Conservation (phyloP, 768 basidiomycete genomes). For the Rhizopogon vinicolor region DNA sequence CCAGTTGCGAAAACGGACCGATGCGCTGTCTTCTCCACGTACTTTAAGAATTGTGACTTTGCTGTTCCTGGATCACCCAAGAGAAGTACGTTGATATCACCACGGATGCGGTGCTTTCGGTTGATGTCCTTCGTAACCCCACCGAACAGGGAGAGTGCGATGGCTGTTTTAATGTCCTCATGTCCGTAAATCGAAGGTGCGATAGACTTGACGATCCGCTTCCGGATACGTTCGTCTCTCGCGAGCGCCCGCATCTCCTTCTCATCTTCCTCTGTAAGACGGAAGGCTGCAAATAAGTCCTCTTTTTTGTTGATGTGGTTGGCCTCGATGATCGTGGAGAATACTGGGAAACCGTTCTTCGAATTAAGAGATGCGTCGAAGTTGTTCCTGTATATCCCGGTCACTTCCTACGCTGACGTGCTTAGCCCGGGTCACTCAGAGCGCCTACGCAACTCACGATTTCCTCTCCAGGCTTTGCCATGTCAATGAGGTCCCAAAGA, state of each 20-base stretch:
- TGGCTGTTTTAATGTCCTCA: constrained; percentile 97
- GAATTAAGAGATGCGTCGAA: constrained; percentile 97
- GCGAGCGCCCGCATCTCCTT: constrained; percentile 84
- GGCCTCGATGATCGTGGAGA: constrained; percentile 96
- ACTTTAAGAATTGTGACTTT: constrained; percentile 98
- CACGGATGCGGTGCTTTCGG: constrained; percentile 92
- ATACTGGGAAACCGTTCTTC: constrained; percentile 99
- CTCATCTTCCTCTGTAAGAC: constrained; percentile 96
- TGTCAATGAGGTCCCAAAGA: constrained; percentile 97
- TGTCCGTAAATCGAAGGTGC: constrained; percentile 99
- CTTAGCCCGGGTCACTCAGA: constrained; percentile 6
- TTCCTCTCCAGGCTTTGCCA: constrained; percentile 98
- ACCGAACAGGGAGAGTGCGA: constrained; percentile 92
- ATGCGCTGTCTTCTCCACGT: constrained; percentile 97
- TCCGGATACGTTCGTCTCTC: constrained; percentile 90
- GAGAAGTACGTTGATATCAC: constrained; percentile 95
- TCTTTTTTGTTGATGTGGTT: constrained; percentile 99
- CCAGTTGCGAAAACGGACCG: constrained; percentile 98
- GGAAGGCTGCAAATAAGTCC: constrained; percentile 97
- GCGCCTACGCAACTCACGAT: constrained; percentile 53
- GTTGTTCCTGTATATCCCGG: constrained; percentile 97
- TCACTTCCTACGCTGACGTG: constrained; percentile 69
- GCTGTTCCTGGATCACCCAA: constrained; percentile 99
- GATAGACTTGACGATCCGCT: constrained; percentile 97
- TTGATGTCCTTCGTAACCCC: constrained; percentile 96